A percentile compares a stretch with the other conserved stretches of the same genome.
phyloP scores from a whole-genome alignment of 2,329 filamentous ascomycete genomes.

The Claviceps capensis region DNA sequence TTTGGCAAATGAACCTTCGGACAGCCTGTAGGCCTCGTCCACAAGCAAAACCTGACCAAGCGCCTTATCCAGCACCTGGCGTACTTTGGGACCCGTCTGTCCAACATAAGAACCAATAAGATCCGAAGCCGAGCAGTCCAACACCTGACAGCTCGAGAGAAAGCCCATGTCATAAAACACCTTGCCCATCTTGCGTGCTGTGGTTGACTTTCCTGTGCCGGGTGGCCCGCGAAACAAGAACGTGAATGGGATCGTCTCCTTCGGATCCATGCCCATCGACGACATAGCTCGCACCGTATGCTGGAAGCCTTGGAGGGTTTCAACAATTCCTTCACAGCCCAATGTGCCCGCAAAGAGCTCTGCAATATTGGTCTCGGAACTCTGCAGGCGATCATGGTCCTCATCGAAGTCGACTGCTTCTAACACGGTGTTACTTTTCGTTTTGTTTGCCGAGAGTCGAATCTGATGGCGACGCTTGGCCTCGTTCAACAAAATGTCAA shows the following conservation, averaged over 20 bases:
- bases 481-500: constrained; percentile 49
- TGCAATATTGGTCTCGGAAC: constrained; percentile 26
- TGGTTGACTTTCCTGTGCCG: constrained; percentile 62
- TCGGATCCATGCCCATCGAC: constrained; percentile 13
- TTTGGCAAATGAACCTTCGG: constrained; percentile 40
- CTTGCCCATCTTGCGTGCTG: constrained; percentile 59
- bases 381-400: constrained; percentile 36
- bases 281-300: constrained; percentile 29
- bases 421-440: constrained; percentile 42
- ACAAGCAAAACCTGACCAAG: constrained; percentile 57
- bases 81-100: constrained; percentile 54
- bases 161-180: constrained; percentile 65
- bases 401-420: constrained; percentile 66
- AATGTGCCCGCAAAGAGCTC: constrained; percentile 45
- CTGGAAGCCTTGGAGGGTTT: constrained; percentile 29
- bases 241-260: constrained; percentile 44
- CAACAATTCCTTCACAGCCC: constrained; percentile 41
- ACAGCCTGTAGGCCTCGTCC: constrained; percentile 57
- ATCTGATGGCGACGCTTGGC: constrained; percentile 33
- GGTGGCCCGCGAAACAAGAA: constrained; percentile 54
- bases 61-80: constrained; percentile 40
- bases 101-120: constrained; percentile 56
- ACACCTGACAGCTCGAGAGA: constrained; percentile 41
- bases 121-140: constrained; percentile 55
- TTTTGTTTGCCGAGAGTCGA: constrained; percentile 11